Conservation (phyloP, 768 basidiomycete genomes). For the Mycena maculata region DNA sequence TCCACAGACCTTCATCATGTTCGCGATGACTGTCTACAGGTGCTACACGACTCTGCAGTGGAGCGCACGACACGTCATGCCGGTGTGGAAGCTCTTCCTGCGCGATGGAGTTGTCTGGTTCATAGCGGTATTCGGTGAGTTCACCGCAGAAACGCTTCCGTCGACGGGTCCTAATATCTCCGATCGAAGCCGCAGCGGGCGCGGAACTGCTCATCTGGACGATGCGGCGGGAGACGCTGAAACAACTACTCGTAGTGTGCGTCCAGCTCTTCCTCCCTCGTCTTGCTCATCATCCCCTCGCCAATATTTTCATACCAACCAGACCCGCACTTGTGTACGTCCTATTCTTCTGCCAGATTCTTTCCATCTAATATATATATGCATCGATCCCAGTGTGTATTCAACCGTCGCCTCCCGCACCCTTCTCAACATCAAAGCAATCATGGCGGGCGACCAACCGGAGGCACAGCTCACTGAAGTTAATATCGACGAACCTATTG, state of each 20-base stretch:
- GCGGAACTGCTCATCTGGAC: constrained; percentile 17
- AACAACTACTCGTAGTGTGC: constrained; percentile 19
- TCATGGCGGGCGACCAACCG: no score
- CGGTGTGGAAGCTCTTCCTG: constrained; percentile 17
- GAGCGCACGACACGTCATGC: constrained; percentile 7
- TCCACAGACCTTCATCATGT: constrained; percentile 21
- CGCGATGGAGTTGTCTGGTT: constrained; percentile 23
- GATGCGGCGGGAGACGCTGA: constrained; percentile 9
- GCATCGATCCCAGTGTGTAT: constrained; percentile 9
- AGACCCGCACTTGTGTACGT: constrained; percentile 23
- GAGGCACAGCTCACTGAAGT: no score
- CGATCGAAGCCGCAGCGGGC: constrained; percentile 1
- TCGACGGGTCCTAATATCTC: no score
- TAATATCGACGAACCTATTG: no score
- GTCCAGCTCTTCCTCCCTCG: no score
- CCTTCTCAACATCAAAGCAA: constrained; percentile 15
- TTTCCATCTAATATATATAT: no score
- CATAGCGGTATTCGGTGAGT: constrained; percentile 4
- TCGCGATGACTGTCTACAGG: constrained; percentile 20
- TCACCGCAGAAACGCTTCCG: no score
- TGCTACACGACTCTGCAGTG: constrained; percentile 1
- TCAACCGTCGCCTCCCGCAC: constrained; percentile 1
- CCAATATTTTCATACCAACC: background rate
- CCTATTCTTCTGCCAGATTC: no score
- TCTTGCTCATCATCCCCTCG: background rate